These are phyloP conservation scores for Botrytis pseudocinerea DNA, from an alignment of 2,329 filamentous ascomycete genomes.

Conservation along the genomic window DNA sequence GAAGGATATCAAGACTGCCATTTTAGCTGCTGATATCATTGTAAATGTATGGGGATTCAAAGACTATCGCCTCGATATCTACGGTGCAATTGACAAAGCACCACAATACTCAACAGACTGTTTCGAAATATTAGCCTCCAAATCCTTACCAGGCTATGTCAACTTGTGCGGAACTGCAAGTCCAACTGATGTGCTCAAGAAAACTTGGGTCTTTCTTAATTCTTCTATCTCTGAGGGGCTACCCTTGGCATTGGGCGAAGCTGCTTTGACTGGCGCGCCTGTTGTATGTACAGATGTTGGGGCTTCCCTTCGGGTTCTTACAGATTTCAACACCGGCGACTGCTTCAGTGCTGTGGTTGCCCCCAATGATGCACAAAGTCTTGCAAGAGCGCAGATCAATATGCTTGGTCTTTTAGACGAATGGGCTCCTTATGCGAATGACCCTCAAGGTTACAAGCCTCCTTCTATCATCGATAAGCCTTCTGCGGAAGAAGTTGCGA, in stretches of 20 bases:
- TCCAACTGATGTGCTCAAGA: conserved; percentile 45
- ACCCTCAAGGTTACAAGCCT: conserved; percentile 15
- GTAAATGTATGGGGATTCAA: conserved; percentile 66
- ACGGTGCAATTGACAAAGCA: conserved; percentile 63
- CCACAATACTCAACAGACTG: conserved; percentile 61
- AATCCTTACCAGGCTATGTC: conserved; percentile 36
- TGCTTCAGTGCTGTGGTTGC: conserved; percentile 63
- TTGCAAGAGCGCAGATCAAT: conserved; percentile 62
- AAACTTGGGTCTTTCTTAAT: conserved; percentile 55
- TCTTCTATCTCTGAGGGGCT: conserved; percentile 57
- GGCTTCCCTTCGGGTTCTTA: conserved; percentile 56
- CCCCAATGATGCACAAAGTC: conserved; percentile 60
- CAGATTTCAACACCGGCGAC: conserved; percentile 50
- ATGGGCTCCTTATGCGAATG: conserved; percentile 58
- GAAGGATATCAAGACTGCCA: conserved; percentile 65
- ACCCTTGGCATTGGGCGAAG: conserved; percentile 58
- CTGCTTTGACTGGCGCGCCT: conserved; percentile 56
- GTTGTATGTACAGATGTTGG: conserved; percentile 59
- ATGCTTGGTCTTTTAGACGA: conserved; percentile 62
- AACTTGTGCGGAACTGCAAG: conserved; percentile 47
- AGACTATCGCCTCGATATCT: conserved; percentile 63
- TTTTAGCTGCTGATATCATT: conserved; percentile 64
- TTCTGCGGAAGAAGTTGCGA: conserved; percentile 50
- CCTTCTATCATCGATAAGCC: conserved; percentile 41
- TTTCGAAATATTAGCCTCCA: conserved; percentile 45